Conservation (phyloP, 768 basidiomycete species). For the Pleurotus eryngii region DNA sequence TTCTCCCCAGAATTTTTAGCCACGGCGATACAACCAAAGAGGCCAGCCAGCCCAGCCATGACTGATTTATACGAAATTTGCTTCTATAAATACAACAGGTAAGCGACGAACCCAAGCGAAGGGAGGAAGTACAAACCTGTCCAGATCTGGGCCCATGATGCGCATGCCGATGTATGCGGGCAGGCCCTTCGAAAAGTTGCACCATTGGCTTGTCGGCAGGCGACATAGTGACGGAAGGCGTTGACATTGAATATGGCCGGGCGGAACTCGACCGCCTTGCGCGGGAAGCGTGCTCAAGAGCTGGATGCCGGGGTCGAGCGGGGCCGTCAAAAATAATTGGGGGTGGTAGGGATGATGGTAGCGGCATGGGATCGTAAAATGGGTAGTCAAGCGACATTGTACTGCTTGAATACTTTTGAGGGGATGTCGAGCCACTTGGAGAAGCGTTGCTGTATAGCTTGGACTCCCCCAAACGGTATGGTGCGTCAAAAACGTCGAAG, state of each 20-base stretch:
- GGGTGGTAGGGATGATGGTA: conserved; percentile 35
- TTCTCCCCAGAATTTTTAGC: background rate
- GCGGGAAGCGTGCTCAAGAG: conserved; percentile 19
- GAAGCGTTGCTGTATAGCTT: conserved; percentile 20
- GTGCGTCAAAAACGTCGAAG: conserved; percentile 53
- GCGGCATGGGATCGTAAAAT: conserved; percentile 14
- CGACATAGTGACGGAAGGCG: conserved; percentile 13
- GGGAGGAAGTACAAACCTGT: conserved; percentile 6
- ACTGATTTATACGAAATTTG: background rate
- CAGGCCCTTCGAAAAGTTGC: conserved; percentile 46
- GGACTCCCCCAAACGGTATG: conserved; percentile 35
- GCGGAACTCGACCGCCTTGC: conserved; percentile 16
- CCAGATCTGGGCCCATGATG: conserved; percentile 1
- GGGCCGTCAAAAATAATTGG: conserved; percentile 50
- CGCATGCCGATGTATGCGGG: conserved; percentile 19
- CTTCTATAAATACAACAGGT: conserved; percentile 4
- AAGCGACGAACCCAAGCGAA: conserved; percentile 3
- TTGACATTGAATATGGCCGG: conserved; percentile 18
- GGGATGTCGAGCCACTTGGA: background rate
- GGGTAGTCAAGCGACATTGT: conserved; percentile 6
- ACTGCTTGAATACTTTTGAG: background rate
- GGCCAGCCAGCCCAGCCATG: conserved; percentile 1
- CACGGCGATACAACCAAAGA: background rate
- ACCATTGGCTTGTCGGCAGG: conserved; percentile 27
- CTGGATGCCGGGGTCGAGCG: conserved; percentile 28